Conservation (phyloP, 257 asterid genomes). For the Solanum chmielewskii region DNA sequence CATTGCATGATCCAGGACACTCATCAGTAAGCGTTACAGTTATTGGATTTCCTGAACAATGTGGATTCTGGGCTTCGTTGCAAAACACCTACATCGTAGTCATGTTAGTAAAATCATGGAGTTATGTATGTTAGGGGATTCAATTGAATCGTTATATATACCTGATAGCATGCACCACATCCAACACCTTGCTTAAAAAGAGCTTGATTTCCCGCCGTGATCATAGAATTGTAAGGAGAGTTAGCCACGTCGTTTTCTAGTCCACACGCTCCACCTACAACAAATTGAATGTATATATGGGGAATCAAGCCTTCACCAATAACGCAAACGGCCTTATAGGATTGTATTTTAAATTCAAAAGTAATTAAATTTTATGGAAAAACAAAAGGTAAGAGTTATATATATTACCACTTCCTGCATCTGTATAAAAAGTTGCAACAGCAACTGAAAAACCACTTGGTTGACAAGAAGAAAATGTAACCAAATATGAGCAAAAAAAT, state of each 20-base stretch:
- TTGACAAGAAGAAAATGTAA: not conserved
- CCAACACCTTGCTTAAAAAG: not conserved
- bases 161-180: conserved; percentile 6
- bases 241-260: not conserved
- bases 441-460: not conserved
- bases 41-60: not conserved
- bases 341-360: not conserved
- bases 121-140: not conserved
- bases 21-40: not conserved
- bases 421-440: not conserved
- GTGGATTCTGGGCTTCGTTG: not conserved
- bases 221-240: not conserved
- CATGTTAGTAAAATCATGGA: not conserved
- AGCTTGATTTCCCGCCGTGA: conserved; percentile 1
- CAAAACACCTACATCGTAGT: not conserved
- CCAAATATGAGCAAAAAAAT: not conserved
- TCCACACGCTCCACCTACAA: conserved; percentile 5
- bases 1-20: not conserved
- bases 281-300: not conserved
- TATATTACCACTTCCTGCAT: not conserved
- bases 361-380: not conserved
- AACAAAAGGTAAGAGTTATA: not conserved
- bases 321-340: not conserved
- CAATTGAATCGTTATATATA: not conserved
- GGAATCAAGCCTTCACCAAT: not conserved